phyloP scores from a whole-genome alignment of 1,284 basidiomycete species.

The Peniophora sp. region DNA sequence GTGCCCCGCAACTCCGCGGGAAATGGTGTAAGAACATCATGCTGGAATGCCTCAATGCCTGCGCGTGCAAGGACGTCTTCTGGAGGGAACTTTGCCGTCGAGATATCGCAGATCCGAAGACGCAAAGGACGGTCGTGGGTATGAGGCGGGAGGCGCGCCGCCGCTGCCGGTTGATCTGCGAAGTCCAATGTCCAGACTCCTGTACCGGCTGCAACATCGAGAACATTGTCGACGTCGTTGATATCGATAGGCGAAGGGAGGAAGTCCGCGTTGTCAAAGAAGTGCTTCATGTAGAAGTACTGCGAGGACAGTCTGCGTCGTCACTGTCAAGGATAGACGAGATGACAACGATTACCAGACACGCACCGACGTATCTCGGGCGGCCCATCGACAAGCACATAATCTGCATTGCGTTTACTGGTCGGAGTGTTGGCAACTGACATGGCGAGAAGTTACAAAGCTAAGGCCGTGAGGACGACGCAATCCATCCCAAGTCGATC shows the following conservation, averaged over 20 bases:
- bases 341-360: background rate
- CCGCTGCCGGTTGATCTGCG: background rate
- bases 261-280: background rate
- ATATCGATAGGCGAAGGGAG: background rate
- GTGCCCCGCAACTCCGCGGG: conserved; percentile 5
- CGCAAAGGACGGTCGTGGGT: background rate
- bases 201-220: background rate
- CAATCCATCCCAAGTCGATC: too few species aligned
- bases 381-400: background rate
- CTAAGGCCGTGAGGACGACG: too few species aligned
- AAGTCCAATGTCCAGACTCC: background rate
- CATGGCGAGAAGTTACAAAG: too few species aligned
- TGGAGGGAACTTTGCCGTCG: conserved; percentile 2
- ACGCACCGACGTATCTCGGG: background rate
- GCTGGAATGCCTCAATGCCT: conserved; percentile 4
- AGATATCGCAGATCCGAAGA: conserved; percentile 4
- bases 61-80: background rate
- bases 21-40: conserved; percentile 5
- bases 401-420: background rate
- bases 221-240: background rate
- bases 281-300: background rate
- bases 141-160: conserved; percentile 4
- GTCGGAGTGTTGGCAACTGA: too few species aligned
- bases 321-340: too few species aligned
- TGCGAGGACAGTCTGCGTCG: background rate